These are phyloP conservation scores for Aciculoconidium aculeatum DNA, from an alignment of 805 yeast species.

Conservation along the genomic window DNA sequence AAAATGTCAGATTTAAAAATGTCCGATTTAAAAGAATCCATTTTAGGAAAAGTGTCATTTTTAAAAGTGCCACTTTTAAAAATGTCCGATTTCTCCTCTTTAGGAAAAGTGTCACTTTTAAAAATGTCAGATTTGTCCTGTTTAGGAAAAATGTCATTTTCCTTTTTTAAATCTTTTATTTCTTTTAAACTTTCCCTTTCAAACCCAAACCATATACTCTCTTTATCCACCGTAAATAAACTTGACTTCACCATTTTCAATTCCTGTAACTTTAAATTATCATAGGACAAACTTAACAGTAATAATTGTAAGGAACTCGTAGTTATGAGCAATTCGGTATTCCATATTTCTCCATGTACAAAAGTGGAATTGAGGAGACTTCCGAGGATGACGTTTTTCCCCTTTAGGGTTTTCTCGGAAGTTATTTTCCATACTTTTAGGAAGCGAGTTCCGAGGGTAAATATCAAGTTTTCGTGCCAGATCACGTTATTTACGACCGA, in stretches of 20 bases:
- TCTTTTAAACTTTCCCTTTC: slow-evolving; percentile 6
- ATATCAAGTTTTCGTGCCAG: slow-evolving; percentile 48
- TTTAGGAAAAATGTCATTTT: too few relatives aligned
- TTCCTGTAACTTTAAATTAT: too few relatives aligned
- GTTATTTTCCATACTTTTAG: slow-evolving; percentile 52
- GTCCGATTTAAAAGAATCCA: too few relatives aligned
- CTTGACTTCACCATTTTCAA: slow-evolving; percentile 10
- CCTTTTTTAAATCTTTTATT: too few relatives aligned
- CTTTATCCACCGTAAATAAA: too few relatives aligned
- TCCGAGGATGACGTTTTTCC: slow-evolving; percentile 56
- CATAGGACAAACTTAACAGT: slow-evolving; percentile 14
- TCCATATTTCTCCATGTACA: slow-evolving; percentile 30
- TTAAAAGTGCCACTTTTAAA: neutral
- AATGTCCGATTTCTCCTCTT: neutral
- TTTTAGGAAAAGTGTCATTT: too few relatives aligned
- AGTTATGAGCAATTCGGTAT: slow-evolving; percentile 30
- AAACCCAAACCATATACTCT: slow-evolving; percentile 25
- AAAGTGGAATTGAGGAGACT: slow-evolving; percentile 45
- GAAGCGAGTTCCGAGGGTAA: slow-evolving; percentile 58
- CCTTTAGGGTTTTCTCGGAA: slow-evolving; percentile 31
- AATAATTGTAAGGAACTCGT: slow-evolving; percentile 30
- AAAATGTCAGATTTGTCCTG: too few relatives aligned
- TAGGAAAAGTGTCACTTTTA: neutral
- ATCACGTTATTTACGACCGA: slow-evolving; percentile 48
- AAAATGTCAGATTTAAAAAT: too few relatives aligned